Percentiles rank a stretch among this genome's conserved stretches.
These are phyloP conservation scores for Sphenostylis stenocarpa DNA, from an alignment of 306 rosid genomes.

Conservation along the genomic window DNA sequence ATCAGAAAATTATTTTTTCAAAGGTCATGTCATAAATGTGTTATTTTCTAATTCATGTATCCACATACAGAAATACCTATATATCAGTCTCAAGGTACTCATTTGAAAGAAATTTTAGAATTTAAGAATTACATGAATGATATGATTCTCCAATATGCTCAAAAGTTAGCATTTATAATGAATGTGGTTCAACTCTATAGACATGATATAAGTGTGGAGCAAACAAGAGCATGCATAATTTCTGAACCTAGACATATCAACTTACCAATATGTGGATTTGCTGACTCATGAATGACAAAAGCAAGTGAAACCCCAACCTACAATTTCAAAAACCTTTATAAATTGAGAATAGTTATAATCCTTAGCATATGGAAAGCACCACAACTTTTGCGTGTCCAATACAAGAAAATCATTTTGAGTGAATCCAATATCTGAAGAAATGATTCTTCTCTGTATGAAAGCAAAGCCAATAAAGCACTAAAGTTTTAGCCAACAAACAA, in stretches of 20 bases:
- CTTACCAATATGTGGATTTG: constrained; percentile 97
- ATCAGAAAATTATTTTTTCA: not conserved
- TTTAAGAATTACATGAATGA: not conserved
- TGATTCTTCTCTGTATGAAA: constrained; percentile 13
- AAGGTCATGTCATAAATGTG: not conserved
- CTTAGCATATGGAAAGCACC: constrained; percentile 21
- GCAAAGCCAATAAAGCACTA: not conserved
- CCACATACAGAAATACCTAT: not conserved
- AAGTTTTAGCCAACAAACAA: constrained; percentile 17
- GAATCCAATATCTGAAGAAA: constrained; percentile 17
- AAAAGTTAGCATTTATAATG: not conserved
- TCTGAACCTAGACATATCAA: constrained; percentile 20
- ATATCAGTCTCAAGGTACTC: constrained; percentile 14
- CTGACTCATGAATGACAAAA: constrained; percentile 96
- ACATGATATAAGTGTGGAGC: not conserved
- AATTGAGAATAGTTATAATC: constrained; percentile 18
- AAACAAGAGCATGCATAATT: not conserved
- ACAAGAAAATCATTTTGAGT: constrained; percentile 21
- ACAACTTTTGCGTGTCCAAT: constrained; percentile 9
- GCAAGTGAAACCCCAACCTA: constrained; percentile 95
- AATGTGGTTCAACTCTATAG: constrained; percentile 12
- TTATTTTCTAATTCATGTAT: not conserved
- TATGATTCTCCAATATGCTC: not conserved
- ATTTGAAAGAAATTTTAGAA: not conserved
- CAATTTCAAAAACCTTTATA: constrained; percentile 34